These are phyloP conservation scores for Dactylellina cionopaga DNA, from an alignment of 2,329 filamentous ascomycete genomes.

Conservation along the genomic window DNA sequence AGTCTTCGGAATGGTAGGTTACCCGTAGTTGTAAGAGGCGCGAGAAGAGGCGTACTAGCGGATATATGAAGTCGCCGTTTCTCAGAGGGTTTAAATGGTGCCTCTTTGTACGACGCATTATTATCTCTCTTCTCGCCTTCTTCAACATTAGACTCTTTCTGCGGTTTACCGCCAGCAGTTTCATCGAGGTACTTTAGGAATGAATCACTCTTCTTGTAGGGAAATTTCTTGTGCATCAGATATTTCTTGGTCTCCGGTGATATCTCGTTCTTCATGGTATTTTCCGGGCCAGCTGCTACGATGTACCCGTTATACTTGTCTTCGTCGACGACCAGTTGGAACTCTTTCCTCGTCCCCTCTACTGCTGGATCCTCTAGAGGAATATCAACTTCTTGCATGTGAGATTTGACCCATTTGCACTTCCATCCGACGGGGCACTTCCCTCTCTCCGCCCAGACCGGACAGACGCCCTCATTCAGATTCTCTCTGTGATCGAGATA, in stretches of 20 bases:
- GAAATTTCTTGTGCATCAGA: constrained; percentile 76
- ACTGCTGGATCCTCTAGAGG: constrained; percentile 20
- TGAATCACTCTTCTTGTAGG: constrained; percentile 77
- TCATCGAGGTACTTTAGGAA: constrained; percentile 82
- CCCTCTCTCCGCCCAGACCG: constrained; percentile 79
- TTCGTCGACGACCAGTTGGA: constrained; percentile 61
- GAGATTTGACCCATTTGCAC: constrained; percentile 87
- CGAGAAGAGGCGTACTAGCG: constrained; percentile 89
- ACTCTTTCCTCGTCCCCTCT: constrained; percentile 56
- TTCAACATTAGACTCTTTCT: constrained; percentile 62
- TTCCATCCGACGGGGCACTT: constrained; percentile 85
- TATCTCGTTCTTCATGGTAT: constrained; percentile 79
- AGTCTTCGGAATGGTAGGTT: constrained; percentile 94
- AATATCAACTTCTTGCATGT: constrained; percentile 78
- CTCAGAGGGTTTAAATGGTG: constrained; percentile 88
- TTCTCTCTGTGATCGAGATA: constrained; percentile 84
- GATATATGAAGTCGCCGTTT: constrained; percentile 95
- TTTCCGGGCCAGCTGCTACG: constrained; percentile 56
- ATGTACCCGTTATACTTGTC: constrained; percentile 62
- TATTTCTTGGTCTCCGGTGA: constrained; percentile 75
- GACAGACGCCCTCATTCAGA: constrained; percentile 82
- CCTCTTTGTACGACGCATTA: constrained; percentile 82
- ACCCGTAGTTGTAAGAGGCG: constrained; percentile 93
- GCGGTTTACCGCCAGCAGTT: constrained; percentile 66
- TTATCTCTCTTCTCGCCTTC: constrained; percentile 69